Percentiles rank a stretch among this genome's conserved stretches.
phyloP scores from a whole-genome alignment of 306 rosid species.

The Castanopsis chinensis region DNA sequence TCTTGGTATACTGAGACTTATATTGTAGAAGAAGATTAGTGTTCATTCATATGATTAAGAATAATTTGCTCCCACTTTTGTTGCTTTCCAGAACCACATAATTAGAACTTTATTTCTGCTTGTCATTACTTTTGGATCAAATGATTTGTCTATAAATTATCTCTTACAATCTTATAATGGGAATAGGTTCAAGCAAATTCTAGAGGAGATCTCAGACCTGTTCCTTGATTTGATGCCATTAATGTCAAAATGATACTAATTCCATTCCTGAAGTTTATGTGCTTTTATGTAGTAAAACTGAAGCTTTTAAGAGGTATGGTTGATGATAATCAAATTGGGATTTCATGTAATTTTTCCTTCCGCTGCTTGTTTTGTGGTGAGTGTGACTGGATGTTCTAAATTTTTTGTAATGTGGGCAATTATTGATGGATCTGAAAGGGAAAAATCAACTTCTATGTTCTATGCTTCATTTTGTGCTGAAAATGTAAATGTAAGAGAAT shows the following conservation, averaged over 20 bases:
- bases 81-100: not conserved
- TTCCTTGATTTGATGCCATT: constrained; percentile 78
- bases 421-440: not conserved
- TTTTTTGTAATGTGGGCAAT: no score
- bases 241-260: constrained; percentile 17
- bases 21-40: no score
- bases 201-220: constrained; percentile 78
- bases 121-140: not conserved
- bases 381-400: no score
- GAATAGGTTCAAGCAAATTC: constrained; percentile 75
- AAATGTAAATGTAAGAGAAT: not conserved
- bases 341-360: constrained; percentile 2
- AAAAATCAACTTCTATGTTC: no score
- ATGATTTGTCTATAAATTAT: not conserved
- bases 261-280: constrained; percentile 39
- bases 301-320: constrained; percentile 56
- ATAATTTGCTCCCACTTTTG: not conserved
- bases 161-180: not conserved
- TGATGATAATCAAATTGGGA: constrained; percentile 2
- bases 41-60: not conserved
- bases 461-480: not conserved
- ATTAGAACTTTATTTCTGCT: not conserved
- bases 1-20: no score
- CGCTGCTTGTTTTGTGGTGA: not conserved
- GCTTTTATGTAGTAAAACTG: constrained; percentile 50